Conservation (phyloP, 331 rosid species). For the Pyracantha coccinea region DNA sequence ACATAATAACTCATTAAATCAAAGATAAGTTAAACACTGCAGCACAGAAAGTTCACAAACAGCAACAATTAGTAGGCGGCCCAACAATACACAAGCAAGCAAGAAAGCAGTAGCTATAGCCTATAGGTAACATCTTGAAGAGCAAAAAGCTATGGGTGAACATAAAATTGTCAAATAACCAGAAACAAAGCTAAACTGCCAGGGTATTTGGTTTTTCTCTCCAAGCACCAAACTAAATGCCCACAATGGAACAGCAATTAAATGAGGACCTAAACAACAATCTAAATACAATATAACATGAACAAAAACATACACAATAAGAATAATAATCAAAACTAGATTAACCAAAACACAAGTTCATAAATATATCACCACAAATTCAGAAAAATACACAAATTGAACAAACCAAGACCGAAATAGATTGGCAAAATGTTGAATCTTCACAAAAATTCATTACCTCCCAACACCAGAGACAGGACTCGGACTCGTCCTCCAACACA, state of each 20-base stretch:
- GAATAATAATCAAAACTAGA: background rate
- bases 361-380: background rate
- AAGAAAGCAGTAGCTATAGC: background rate
- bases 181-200: background rate
- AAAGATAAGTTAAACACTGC: background rate
- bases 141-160: background rate
- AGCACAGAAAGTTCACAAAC: background rate
- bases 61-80: background rate
- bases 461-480: constrained; percentile 93
- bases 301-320: background rate
- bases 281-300: background rate
- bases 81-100: background rate
- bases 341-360: background rate
- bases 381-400: background rate
- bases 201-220: background rate
- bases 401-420: background rate
- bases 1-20: background rate
- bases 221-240: background rate
- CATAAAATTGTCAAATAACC: background rate
- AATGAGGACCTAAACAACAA: background rate
- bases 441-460: constrained; percentile 41
- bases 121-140: background rate
- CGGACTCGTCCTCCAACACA: constrained; percentile 70
- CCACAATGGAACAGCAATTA: background rate
- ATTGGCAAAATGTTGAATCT: background rate